Evolutionary conservation across 2,329 filamentous ascomycete species (phyloP).

Genomic region (Pseudogymnoascus sp.): DNA sequence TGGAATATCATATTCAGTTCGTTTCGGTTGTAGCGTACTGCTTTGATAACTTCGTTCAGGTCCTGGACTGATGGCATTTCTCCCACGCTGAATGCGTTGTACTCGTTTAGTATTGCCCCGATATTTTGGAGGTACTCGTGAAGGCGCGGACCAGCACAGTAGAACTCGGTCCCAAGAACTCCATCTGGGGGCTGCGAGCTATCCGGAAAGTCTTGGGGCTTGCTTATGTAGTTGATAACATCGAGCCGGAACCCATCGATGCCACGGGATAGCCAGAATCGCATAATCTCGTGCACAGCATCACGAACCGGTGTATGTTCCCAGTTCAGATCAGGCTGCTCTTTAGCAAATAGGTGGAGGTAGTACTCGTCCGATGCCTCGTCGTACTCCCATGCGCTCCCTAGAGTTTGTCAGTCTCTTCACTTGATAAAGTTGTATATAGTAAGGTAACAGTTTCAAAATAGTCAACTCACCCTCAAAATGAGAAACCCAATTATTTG

Average conservation of each 20-base stretch:
- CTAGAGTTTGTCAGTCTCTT: conserved; percentile 14
- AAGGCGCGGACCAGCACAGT: conserved; percentile 52
- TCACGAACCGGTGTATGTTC: conserved; percentile 54
- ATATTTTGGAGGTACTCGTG: conserved; percentile 39
- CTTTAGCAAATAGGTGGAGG: conserved; percentile 51
- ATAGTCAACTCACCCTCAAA: conserved; percentile 30
- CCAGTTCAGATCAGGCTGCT: conserved; percentile 70
- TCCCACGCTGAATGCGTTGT: conserved; percentile 41
- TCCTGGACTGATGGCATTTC: conserved; percentile 38
- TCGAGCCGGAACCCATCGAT: conserved; percentile 54
- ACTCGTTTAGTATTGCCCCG: conserved; percentile 32
- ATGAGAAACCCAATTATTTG: conserved; percentile 48
- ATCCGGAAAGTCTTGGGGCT: conserved; percentile 46
- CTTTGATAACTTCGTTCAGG: conserved; percentile 39
- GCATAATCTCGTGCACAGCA: conserved; percentile 59
- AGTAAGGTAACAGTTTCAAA: conserved; percentile 26
- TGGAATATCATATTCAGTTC: conserved; percentile 44
- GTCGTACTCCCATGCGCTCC: conserved; percentile 41
- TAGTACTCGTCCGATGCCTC: conserved; percentile 41
- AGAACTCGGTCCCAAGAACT: conserved; percentile 42
- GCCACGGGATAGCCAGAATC: conserved; percentile 62
- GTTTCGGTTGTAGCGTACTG: conserved; percentile 50
- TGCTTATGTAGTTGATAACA: conserved; percentile 56
- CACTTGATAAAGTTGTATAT: background rate
- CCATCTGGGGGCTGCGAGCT: conserved; percentile 34